Evolutionary conservation across 75 land plant genomes (phyloP).

Genomic region (Ceratopteris richardii): DNA sequence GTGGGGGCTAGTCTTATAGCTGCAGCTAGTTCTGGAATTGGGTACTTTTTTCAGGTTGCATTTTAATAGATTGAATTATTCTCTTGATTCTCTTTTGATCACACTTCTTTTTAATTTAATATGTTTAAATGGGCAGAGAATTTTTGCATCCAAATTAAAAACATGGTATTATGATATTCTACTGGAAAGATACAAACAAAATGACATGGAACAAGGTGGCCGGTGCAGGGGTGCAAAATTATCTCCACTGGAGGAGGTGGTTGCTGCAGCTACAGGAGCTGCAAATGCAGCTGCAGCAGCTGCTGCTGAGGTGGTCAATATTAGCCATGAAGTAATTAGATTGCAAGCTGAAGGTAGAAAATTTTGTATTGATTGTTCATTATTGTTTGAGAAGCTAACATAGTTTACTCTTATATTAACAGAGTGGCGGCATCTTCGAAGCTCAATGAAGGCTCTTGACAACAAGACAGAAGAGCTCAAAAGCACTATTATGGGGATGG

Average conservation of each 20-base stretch:
- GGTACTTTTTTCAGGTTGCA: constrained; percentile 61
- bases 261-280: constrained; percentile 33
- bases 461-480: constrained; percentile 55
- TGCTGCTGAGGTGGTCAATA: constrained; percentile 52
- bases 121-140: constrained; percentile 21
- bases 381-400: neutral
- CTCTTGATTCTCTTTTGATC: too few relatives aligned
- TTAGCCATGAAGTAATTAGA: constrained; percentile 46
- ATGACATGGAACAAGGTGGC: constrained; percentile 14
- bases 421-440: constrained; percentile 48
- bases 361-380: neutral
- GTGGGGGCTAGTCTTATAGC: constrained; percentile 47
- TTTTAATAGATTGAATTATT: neutral
- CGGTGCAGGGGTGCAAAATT: constrained; percentile 21
- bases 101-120: neutral
- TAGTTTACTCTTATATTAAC: neutral
- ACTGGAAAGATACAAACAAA: constrained; percentile 5
- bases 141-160: constrained; percentile 48
- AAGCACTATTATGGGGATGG: constrained; percentile 41
- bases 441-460: constrained; percentile 27
- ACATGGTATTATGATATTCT: constrained; percentile 53
- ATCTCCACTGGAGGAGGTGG: constrained; percentile 41
- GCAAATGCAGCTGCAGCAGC: constrained; percentile 68
- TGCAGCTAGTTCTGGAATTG: constrained; percentile 61
- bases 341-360: constrained; percentile 46